phyloP scores from a whole-genome alignment of 2,329 filamentous ascomycete genomes.

The Achaetomium macrosporum region DNA sequence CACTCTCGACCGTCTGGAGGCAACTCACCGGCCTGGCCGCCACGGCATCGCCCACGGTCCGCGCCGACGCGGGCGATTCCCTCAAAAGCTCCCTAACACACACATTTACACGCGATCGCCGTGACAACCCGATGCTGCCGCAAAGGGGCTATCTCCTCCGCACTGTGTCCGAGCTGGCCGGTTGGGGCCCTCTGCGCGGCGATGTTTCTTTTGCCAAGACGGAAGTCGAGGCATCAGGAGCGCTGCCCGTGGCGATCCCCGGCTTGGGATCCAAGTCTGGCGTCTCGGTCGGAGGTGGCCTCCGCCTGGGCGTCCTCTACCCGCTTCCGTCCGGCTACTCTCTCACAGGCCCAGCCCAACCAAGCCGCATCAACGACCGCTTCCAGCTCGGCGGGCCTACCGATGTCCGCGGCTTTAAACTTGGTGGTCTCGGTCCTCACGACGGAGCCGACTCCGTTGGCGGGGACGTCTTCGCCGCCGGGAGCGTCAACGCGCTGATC shows the following conservation, averaged over 20 bases:
- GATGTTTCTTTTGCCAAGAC: conserved; percentile 93
- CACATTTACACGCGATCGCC: conserved; percentile 70
- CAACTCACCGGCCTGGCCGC: conserved; percentile 75
- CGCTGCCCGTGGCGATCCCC: conserved; percentile 66
- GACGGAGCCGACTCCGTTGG: conserved; percentile 83
- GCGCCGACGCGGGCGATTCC: conserved; percentile 80
- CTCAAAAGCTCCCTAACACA: conserved; percentile 85
- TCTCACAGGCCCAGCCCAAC: conserved; percentile 46
- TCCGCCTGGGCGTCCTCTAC: conserved; percentile 77
- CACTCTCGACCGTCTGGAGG: conserved; percentile 78
- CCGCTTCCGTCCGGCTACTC: conserved; percentile 64
- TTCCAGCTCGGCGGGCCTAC: conserved; percentile 93
- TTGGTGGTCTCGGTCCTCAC: conserved; percentile 81
- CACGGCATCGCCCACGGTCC: conserved; percentile 73
- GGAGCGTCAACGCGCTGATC: conserved; percentile 76
- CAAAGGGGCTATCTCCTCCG: conserved; percentile 76
- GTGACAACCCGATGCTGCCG: conserved; percentile 81
- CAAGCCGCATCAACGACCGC: conserved; percentile 84
- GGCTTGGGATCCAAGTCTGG: conserved; percentile 62
- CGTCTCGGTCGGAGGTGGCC: conserved; percentile 73
- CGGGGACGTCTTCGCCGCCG: conserved; percentile 87
- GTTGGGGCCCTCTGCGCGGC: conserved; percentile 73
- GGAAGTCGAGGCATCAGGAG: conserved; percentile 76
- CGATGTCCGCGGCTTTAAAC: conserved; percentile 87
- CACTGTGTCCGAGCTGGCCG: conserved; percentile 75